Evolutionary conservation across 2,329 filamentous ascomycete genomes (phyloP), one percentile per base, ranked within the genome.

Genomic region (Arthrobotrys musiformis): DNA sequence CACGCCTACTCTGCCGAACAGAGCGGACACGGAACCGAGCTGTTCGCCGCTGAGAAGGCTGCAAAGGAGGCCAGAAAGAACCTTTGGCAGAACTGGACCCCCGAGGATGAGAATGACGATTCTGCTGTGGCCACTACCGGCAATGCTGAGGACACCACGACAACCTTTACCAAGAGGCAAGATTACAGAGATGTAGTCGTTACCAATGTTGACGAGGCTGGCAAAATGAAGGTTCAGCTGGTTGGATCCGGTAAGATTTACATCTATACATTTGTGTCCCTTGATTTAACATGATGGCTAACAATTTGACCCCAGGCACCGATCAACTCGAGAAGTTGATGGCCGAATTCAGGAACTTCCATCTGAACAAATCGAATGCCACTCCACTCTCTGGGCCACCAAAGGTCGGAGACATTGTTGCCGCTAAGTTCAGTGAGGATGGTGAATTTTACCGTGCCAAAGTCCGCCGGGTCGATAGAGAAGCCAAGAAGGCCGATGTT

Each of bases 1-100:
- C 94, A 98, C 83, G 90, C 91, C 70, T 98, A 97, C 85, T 97
- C 94, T 24, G 95, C 95, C 0, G 94, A 99, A 85, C 97, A 97
- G 86, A 92, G 93, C 15, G 94, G 94, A 79, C 95, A 97, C 82
- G 91, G 92, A 11, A 89, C 88, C 40, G 94, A 98, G 85, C 89
- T 98, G 7, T 90, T 94, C 81, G 91, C 91, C 9, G 95, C 95
- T 0, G 93, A 99, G 85, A 87, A 92, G 84, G 90, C 89, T 81
- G 95, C 95, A 56, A 98, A 99, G 86, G 93, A 97, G 80, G 92
- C 87, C 28, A 89, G 90, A 78, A 97, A 94, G 85, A 93, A 92
- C 54, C 83, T 98, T 80, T 99, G 95, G 94, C 90, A 94, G 79
- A 90, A 97, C 85, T 98, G 93, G 89, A 93, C 97, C 82, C 94